These are phyloP conservation scores for Brassica incana DNA, from an alignment of 345 rosid genomes.

Conservation along the genomic window DNA sequence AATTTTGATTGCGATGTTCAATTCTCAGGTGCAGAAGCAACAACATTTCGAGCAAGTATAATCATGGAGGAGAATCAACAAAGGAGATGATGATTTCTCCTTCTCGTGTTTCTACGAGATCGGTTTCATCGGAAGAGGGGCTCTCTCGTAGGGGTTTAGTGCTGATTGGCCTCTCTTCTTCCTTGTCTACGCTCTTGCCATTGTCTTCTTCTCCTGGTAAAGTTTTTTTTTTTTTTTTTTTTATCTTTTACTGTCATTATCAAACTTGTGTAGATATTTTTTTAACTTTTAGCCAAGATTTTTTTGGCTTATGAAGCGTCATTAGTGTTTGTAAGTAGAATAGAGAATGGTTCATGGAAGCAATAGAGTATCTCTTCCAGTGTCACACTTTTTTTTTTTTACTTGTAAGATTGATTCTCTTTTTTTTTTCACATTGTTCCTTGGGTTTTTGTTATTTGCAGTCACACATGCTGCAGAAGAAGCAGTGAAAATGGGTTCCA, in stretches of 20 bases:
- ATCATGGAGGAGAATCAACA: slow-evolving; percentile 35
- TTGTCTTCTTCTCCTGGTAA: slow-evolving; percentile 52
- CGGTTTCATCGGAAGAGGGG: slow-evolving; percentile 35
- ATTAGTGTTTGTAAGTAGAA: not conserved
- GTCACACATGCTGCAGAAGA: slow-evolving; percentile 49
- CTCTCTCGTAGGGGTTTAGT: slow-evolving; percentile 67
- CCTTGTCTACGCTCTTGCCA: slow-evolving; percentile 51
- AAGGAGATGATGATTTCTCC: slow-evolving; percentile 38
- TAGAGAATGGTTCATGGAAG: not conserved
- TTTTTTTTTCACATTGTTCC: too few relatives aligned
- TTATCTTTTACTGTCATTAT: not conserved
- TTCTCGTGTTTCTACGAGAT: slow-evolving; percentile 40
- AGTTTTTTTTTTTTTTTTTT: not conserved
- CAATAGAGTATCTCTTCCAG: not conserved
- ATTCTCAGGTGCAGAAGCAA: slow-evolving; percentile 42
- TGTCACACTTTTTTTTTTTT: too few relatives aligned
- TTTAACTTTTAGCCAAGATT: not conserved
- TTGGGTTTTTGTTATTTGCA: slow-evolving; percentile 36
- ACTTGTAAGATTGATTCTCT: too few relatives aligned
- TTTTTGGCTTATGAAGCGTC: not conserved
- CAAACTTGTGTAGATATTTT: not conserved
- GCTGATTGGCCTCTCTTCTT: slow-evolving; percentile 64
- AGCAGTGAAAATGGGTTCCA: slow-evolving; percentile 48
- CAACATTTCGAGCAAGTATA: slow-evolving; percentile 42
- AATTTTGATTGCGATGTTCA: not conserved